Conservation (phyloP, 345 rosid genomes). For the Aegle marmelos region DNA sequence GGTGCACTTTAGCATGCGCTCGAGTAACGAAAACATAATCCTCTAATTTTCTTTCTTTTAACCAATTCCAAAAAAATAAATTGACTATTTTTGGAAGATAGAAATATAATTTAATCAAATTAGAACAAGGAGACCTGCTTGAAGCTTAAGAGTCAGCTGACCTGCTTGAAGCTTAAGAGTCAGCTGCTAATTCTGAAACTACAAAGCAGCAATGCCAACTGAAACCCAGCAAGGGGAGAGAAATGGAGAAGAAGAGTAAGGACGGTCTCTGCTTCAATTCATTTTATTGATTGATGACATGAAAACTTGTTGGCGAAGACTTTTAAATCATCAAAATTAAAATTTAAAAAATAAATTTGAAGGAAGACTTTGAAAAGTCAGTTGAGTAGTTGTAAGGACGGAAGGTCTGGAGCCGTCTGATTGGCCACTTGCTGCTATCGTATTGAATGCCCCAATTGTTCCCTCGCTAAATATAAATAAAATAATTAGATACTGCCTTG, state of each 20-base stretch:
- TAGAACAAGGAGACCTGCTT: background rate
- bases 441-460: background rate
- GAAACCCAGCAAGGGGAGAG: background rate
- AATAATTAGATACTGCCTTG: background rate
- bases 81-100: background rate
- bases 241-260: background rate
- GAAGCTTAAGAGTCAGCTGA: conserved; percentile 7
- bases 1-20: background rate
- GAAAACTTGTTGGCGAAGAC: background rate
- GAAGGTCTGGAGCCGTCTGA: background rate
- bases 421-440: background rate
- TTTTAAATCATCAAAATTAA: background rate
- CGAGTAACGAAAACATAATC: too few species aligned
- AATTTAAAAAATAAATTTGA: background rate
- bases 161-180: conserved; percentile 7
- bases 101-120: background rate
- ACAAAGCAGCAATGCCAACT: background rate
- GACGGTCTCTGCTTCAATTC: background rate
- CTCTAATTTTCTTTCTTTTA: background rate
- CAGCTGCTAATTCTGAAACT: background rate
- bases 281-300: background rate
- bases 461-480: background rate
- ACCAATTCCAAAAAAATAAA: background rate
- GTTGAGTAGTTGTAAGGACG: background rate
- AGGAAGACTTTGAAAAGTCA: background rate